Percentiles rank a stretch among this genome's conserved stretches.
phyloP scores from a whole-genome alignment of 1,284 basidiomycete species.

The Leccinum pachyderme region DNA sequence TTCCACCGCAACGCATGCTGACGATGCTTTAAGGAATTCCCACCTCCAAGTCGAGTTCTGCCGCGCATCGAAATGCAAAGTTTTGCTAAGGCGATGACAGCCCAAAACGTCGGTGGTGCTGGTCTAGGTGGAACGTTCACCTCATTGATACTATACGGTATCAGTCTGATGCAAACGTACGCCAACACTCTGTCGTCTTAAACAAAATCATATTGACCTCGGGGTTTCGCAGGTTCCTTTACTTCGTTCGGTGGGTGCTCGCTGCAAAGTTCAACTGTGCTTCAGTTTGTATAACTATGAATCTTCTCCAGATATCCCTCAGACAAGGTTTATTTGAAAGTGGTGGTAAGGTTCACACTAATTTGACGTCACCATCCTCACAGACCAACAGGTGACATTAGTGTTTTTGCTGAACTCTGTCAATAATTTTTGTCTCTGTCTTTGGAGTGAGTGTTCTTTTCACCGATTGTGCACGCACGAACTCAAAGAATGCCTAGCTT shows the following conservation, averaged over 20 bases:
- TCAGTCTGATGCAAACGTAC: slow-evolving; percentile 1
- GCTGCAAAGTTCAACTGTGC: background rate
- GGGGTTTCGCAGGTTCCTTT: background rate
- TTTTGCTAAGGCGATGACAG: background rate
- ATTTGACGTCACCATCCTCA: background rate
- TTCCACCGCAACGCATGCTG: background rate
- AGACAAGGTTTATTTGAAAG: background rate
- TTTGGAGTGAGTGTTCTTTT: background rate
- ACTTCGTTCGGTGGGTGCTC: background rate
- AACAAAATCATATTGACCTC: background rate
- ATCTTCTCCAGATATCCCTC: background rate
- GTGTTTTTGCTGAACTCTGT: background rate
- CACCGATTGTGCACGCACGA: background rate
- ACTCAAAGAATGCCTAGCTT: background rate
- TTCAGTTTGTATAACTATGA: background rate
- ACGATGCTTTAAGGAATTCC: background rate
- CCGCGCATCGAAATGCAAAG: background rate
- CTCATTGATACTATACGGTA: background rate
- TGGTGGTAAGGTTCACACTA: background rate
- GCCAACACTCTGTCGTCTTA: background rate
- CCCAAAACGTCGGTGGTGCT: too few relatives aligned
- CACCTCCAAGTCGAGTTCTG: background rate
- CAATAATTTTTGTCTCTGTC: background rate
- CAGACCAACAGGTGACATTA: background rate
- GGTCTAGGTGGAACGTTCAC: background rate